phyloP scores from a whole-genome alignment of 202 grass and related monocot species.

The Miscanthus sacchariflorus region DNA sequence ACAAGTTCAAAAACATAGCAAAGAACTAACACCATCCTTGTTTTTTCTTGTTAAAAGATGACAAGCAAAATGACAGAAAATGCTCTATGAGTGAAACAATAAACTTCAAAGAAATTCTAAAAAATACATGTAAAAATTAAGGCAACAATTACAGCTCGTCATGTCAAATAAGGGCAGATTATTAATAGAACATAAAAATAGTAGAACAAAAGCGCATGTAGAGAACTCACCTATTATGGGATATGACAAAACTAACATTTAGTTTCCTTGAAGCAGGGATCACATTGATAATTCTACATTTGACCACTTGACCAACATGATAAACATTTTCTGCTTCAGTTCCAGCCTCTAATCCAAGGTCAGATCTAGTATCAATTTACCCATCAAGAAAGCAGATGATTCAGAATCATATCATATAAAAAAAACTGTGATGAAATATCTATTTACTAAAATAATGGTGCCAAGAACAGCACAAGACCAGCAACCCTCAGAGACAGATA shows the following conservation, averaged over 20 bases:
- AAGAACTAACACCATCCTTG: background rate
- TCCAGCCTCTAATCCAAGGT: constrained; percentile 89
- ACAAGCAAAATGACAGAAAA: constrained; percentile 1
- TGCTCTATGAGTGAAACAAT: background rate
- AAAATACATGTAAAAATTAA: constrained; percentile 13
- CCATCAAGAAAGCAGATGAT: constrained; percentile 34
- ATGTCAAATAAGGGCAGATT: constrained; percentile 3
- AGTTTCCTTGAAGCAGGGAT: constrained; percentile 78
- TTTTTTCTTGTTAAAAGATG: constrained; percentile 25
- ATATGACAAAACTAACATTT: constrained; percentile 79
- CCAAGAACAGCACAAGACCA: constrained; percentile 23
- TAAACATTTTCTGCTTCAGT: constrained; percentile 81
- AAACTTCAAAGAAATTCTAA: constrained; percentile 6
- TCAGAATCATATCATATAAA: constrained; percentile 37
- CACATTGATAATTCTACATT: constrained; percentile 90
- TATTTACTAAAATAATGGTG: constrained; percentile 25
- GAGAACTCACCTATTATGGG: constrained; percentile 70
- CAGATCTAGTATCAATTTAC: constrained; percentile 61
- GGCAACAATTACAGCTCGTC: background rate
- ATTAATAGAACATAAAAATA: constrained; percentile 23
- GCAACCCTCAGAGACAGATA: constrained; percentile 3
- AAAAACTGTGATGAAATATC: background rate
- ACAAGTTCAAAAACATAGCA: background rate
- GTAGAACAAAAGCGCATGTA: constrained; percentile 27
- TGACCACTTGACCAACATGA: constrained; percentile 92